A percentile compares a stretch with the other conserved stretches of the same genome.
Evolutionary conservation across 2,329 filamentous ascomycete species (phyloP).

Genomic region (Cyphellophora europaea): DNA sequence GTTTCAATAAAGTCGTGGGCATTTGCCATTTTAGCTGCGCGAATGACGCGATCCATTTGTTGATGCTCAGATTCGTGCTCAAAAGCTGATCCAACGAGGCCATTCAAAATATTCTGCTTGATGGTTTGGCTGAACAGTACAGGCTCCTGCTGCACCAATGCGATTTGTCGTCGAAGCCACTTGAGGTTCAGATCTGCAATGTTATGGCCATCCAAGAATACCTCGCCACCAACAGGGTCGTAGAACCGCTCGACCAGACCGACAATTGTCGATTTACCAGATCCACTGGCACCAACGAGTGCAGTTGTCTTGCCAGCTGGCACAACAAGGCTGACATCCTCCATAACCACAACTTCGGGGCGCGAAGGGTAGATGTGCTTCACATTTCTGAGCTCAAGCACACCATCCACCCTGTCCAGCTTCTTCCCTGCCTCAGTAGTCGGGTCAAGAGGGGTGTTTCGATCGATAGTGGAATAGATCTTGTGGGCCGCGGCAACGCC

Average conservation of each 20-base stretch:
- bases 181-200: conserved; percentile 72
- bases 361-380: conserved; percentile 93
- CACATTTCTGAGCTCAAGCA: conserved; percentile 69
- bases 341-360: conserved; percentile 81
- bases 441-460: conserved; percentile 73
- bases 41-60: conserved; percentile 60
- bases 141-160: conserved; percentile 87
- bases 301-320: conserved; percentile 89
- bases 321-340: conserved; percentile 68
- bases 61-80: conserved; percentile 61
- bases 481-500: conserved; percentile 77
- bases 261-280: conserved; percentile 89
- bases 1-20: conserved; percentile 82
- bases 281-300: conserved; percentile 86
- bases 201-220: conserved; percentile 75
- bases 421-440: conserved; percentile 60
- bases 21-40: conserved; percentile 83
- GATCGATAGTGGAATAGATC: conserved; percentile 90
- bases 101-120: conserved; percentile 80
- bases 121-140: conserved; percentile 85
- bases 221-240: conserved; percentile 68
- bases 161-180: conserved; percentile 87
- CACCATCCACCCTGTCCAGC: conserved; percentile 63
- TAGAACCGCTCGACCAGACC: conserved; percentile 93
- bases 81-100: conserved; percentile 72